A percentile compares a stretch with the other conserved stretches of the same genome.
Conservation (phyloP, 139 green algal genomes). For the Pleodorina starrii region DNA sequence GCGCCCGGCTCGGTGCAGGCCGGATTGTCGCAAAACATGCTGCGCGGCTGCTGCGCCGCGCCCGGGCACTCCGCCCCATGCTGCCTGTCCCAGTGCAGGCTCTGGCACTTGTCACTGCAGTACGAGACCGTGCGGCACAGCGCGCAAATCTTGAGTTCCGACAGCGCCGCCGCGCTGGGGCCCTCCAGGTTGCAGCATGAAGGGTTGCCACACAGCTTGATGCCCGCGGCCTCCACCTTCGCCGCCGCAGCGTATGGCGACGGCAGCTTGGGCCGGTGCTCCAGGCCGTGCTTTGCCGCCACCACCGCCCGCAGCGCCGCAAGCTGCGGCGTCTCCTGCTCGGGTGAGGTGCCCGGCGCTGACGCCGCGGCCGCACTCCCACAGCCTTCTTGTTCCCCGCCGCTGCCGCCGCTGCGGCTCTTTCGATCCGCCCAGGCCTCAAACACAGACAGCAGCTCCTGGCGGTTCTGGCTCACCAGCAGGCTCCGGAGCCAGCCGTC, state of each 20-base stretch:
- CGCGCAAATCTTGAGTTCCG: neutral
- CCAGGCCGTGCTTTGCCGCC: neutral
- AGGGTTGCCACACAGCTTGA: slow-evolving; percentile 1
- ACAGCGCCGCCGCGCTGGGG: neutral
- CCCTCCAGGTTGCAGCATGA: slow-evolving; percentile 1
- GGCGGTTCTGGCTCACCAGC: neutral
- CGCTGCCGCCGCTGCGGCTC: neutral
- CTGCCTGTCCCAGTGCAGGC: neutral
- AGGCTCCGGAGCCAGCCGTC: neutral
- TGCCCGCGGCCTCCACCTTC: neutral
- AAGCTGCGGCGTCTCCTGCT: neutral
- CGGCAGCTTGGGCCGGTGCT: neutral
- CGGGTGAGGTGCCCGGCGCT: neutral
- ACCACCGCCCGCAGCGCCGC: neutral
- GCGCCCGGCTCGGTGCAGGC: neutral
- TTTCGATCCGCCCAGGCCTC: neutral
- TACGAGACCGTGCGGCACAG: neutral
- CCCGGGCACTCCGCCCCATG: neutral
- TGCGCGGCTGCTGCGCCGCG: neutral
- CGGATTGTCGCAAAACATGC: neutral
- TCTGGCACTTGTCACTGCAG: slow-evolving; percentile 5
- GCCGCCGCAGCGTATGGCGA: neutral
- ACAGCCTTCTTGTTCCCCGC: too few relatives aligned
- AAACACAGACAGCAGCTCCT: neutral
- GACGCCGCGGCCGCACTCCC: neutral